Evolutionary conservation across 2,329 filamentous ascomycete species (phyloP), one percentile per base, ranked within the genome.

Genomic region (Exophiala mesophila): DNA sequence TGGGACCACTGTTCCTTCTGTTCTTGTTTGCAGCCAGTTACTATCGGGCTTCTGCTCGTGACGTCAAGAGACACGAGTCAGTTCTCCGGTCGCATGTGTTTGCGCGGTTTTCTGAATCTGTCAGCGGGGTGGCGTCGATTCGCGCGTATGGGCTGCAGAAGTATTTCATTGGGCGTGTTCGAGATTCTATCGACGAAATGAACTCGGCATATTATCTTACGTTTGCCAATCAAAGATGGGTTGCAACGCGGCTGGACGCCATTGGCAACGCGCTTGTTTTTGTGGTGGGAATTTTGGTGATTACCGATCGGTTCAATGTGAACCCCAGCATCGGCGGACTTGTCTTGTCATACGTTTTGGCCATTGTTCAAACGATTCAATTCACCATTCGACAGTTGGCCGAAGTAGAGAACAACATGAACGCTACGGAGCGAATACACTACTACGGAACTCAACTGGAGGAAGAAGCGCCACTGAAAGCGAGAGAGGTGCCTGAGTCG

Each of bases 401-500:
- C 18, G 90, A 96, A 63, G 88, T 97, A 6, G 90, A 97, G 64
- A 97, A 96, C 66, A 88, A 89, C 59, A 97, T 97, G 90, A 97
- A 96, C 62, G 83, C 89, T 0, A 92, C 94, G 0, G 90, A 97
- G 66, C 83, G 92, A 36, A 73, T 97, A 23, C 81, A 88, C 61
- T 88, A 94, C 68, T 97, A 97, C 61, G 89, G 87, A 41, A 87
- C 79, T 1, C 67, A 86, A 54, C 76, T 98, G 3, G 88, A 94
- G 50, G 84, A 95, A 60, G 92, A 97, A 63, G 87, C 90, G 0
- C 87, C 89, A 0, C 72, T 89, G 2, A 85, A 89, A 56, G 82
- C 86, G 23, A 65, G 63, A 31, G 78, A 88, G 4, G 78, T 95
- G 3, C 77, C 80, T 13, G 68, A 78, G 1, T 74, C 74, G 15